Base-by-base conservation (phyloP, 164 flowering plant genomes). In the Houttuynia cordata region DNA sequence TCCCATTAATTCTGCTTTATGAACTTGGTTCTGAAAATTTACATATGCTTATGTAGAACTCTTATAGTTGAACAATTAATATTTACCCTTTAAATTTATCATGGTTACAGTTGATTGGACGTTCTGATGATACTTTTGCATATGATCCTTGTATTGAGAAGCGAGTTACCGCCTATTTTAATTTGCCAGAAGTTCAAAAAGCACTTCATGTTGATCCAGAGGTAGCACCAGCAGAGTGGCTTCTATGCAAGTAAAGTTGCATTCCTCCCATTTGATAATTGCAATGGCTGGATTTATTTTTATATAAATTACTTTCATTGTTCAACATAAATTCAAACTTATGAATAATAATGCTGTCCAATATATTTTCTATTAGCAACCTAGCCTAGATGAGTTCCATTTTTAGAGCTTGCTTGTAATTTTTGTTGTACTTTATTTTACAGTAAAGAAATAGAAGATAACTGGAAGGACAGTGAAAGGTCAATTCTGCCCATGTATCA, bases 61-160 rank as follows among this genome's bases (percentile, higher is more conserved):
- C 15, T n/a, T 20, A 14, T 21, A 23, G 24, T 19, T 58, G 61
- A 42, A 21, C 61, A 21, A 20, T 18, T 49, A 30, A 18, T 20
- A 2, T 14, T 49, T 10, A 23, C 51, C 17, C 9, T 25, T 10
- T 13, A 5, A 47, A 8, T 9, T 4, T 0, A 47, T 15, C 18
- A 15, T 7, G 25, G 8, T 22, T 1, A 60, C 64, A 83, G 91
- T 72, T 25, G 58, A 67, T 73, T 63, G 83, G 89, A 45, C 84
- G 61, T n/a, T 21, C 79, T 17, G 64, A 79, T 53, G 74, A 82
- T 67, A 4, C 23, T 9, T 52, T 12, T 18, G 70, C 71, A 42
- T 93, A 93, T 71, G 98, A 93, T 73, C 97, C 98, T 22, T 93
- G 98, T 77, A 84, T 94, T 0, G 94, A 90, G 75, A 68, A 71